Evolutionary conservation across 2,329 filamentous ascomycete genomes (phyloP).

Genomic region (Fusarium robinianum): DNA sequence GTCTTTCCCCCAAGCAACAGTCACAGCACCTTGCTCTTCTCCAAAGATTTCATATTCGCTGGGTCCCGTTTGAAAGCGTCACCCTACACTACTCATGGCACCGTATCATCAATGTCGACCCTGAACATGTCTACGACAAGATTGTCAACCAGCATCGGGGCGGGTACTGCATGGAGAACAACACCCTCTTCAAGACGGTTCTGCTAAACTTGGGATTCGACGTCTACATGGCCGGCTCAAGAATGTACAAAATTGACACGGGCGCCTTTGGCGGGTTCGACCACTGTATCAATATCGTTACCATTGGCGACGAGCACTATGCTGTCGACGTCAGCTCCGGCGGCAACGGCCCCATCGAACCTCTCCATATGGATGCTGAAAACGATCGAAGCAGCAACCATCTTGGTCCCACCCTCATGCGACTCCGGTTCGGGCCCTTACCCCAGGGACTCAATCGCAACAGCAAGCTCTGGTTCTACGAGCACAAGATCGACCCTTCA

Average conservation of each 20-base stretch:
- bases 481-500: slow-evolving; percentile 26
- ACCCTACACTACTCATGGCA: slow-evolving; percentile 54
- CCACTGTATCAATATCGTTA: slow-evolving; percentile 65
- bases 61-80: slow-evolving; percentile 60
- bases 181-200: slow-evolving; percentile 51
- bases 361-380: slow-evolving; percentile 39
- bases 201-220: slow-evolving; percentile 54
- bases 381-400: slow-evolving; percentile 37
- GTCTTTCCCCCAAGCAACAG: slow-evolving; percentile 21
- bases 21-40: slow-evolving; percentile 41
- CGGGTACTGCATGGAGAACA: slow-evolving; percentile 58
- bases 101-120: slow-evolving; percentile 45
- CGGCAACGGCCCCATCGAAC: slow-evolving; percentile 45
- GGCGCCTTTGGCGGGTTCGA: slow-evolving; percentile 27
- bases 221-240: slow-evolving; percentile 55
- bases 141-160: slow-evolving; percentile 45
- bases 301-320: slow-evolving; percentile 52
- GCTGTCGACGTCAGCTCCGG: slow-evolving; percentile 66
- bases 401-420: slow-evolving; percentile 51
- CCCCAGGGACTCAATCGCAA: slow-evolving; percentile 39
- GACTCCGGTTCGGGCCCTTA: slow-evolving; percentile 45
- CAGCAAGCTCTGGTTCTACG: slow-evolving; percentile 49
- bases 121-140: slow-evolving; percentile 50
- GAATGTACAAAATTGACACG: slow-evolving; percentile 37
- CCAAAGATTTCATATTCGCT: slow-evolving; percentile 49